phyloP scores from a whole-genome alignment of 257 asterid species.

The Ocimum tenuiflorum region DNA sequence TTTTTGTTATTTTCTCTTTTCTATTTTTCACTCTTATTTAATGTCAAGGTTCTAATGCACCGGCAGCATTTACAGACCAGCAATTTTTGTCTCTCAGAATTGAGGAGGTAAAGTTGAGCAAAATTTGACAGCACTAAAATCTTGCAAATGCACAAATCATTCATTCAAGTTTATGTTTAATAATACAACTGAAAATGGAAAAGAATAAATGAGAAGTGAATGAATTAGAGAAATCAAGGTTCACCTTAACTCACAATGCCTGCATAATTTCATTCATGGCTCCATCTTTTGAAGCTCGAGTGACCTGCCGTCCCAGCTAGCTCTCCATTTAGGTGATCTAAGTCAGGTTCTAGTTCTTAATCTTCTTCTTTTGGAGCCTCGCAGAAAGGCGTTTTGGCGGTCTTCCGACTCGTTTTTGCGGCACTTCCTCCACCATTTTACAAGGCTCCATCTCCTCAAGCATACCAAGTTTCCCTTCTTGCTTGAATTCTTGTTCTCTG shows the following conservation, averaged over 20 bases:
- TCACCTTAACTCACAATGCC: not conserved
- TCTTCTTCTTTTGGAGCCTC: not conserved
- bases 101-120: not conserved
- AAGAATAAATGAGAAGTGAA: not conserved
- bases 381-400: conserved; percentile 11
- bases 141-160: not conserved
- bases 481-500: not conserved
- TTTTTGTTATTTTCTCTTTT: too few relatives aligned
- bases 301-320: too few relatives aligned
- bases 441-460: not conserved
- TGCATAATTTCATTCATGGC: not conserved
- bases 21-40: too few relatives aligned
- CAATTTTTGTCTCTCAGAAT: too few relatives aligned
- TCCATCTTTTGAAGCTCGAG: not conserved
- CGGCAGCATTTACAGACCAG: too few relatives aligned
- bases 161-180: not conserved
- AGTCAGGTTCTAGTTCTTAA: not conserved
- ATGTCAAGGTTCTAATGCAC: too few relatives aligned
- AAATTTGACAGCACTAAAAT: not conserved
- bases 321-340: not conserved
- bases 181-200: not conserved
- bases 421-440: conserved; percentile 2
- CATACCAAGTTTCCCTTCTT: not conserved
- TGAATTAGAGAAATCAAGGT: not conserved
- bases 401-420: conserved; percentile 9